Evolutionary conservation across 371 early-diverging fungal genomes (phyloP).

Genomic region (Rhizopus arrhizus): DNA sequence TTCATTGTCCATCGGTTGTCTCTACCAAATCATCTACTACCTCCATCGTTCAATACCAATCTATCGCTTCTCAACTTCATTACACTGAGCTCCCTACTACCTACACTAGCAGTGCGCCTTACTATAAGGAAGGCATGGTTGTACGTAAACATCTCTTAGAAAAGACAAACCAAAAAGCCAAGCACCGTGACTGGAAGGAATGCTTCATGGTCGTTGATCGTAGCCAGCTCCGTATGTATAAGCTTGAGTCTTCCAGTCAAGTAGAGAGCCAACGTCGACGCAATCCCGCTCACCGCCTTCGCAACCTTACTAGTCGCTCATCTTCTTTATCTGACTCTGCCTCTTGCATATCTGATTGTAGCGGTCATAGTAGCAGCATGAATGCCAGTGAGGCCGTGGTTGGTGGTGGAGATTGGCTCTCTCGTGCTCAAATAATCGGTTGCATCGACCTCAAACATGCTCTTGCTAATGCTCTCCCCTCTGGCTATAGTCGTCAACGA

Average conservation of each 20-base stretch:
- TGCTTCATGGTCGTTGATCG: slow-evolving; percentile 72
- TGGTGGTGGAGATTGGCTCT: slow-evolving; percentile 25
- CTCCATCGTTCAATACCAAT: slow-evolving; percentile 30
- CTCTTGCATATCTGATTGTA: slow-evolving; percentile 12
- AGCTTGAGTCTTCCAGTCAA: slow-evolving; percentile 50
- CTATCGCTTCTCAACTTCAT: slow-evolving; percentile 29
- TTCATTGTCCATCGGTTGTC: slow-evolving; percentile 20
- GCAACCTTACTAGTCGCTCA: slow-evolving; percentile 3
- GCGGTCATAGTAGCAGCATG: slow-evolving; percentile 33
- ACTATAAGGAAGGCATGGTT: slow-evolving; percentile 71
- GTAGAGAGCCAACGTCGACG: neutral
- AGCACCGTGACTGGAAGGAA: slow-evolving; percentile 80
- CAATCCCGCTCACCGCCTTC: slow-evolving; percentile 24
- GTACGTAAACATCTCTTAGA: slow-evolving; percentile 82
- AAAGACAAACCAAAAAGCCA: slow-evolving; percentile 72
- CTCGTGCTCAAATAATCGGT: slow-evolving; percentile 44
- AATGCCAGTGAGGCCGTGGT: slow-evolving; percentile 7
- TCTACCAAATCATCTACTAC: slow-evolving; percentile 7
- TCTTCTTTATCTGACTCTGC: slow-evolving; percentile 49
- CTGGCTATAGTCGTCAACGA: slow-evolving; percentile 78
- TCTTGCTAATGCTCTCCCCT: slow-evolving; percentile 77
- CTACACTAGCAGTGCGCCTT: slow-evolving; percentile 34
- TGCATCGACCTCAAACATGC: slow-evolving; percentile 77
- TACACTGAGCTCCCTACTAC: slow-evolving; percentile 21
- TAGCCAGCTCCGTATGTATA: slow-evolving; percentile 78